A percentile compares a stretch with the other conserved stretches of the same genome.
Conservation (phyloP, 192 early-diverging fungal genomes). For the Spizellomyces punctatus region DNA sequence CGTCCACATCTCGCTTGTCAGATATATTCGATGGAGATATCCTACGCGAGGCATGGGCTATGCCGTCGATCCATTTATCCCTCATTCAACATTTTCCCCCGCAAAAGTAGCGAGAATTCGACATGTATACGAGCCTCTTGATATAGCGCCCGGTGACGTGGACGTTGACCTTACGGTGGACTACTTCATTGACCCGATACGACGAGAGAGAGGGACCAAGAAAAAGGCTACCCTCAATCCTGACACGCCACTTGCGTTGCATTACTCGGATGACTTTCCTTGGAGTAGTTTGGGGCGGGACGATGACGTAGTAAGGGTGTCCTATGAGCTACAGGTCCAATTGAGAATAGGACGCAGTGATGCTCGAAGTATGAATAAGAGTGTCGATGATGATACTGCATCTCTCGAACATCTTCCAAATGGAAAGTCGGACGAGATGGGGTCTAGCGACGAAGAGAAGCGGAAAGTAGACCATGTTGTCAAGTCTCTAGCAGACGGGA, state of each 20-base stretch:
- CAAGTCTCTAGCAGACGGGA: conserved; percentile 5
- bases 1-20: background rate
- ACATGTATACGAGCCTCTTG: background rate
- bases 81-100: background rate
- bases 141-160: conserved; percentile 12
- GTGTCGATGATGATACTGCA: background rate
- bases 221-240: background rate
- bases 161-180: conserved; percentile 23
- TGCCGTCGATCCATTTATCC: background rate
- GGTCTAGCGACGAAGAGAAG: background rate
- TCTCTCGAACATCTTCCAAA: background rate
- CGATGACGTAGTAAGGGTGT: background rate
- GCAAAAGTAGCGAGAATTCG: background rate
- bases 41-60: background rate
- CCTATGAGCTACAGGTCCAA: conserved; percentile 12
- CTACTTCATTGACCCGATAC: conserved; percentile 9
- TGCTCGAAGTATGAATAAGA: background rate
- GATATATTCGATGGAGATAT: background rate
- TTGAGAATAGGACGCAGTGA: background rate
- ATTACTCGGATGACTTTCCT: conserved; percentile 15
- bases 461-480: background rate
- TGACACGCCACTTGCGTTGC: background rate
- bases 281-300: conserved; percentile 7
- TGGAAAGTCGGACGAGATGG: background rate
- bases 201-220: background rate